Percentiles rank a stretch among this genome's conserved stretches.
Conservation (phyloP, 257 asterid species). For the Nicotiana undulata region DNA sequence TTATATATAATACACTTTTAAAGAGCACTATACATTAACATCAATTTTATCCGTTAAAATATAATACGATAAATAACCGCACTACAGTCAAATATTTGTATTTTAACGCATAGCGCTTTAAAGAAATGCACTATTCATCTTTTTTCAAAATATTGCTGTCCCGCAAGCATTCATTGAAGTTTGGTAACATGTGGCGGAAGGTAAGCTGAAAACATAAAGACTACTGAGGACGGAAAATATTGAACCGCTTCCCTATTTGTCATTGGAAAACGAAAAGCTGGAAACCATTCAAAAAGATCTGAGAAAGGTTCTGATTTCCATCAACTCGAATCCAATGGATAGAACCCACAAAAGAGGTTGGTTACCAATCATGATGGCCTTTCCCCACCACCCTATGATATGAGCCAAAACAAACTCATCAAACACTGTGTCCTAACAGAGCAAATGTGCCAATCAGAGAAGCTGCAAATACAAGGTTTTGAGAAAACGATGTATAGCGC, state of each 20-base stretch:
- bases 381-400: conserved; percentile 99
- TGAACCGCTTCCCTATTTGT: neutral
- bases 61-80: too few relatives aligned
- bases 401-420: conserved; percentile 99
- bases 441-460: conserved; percentile 13
- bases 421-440: conserved; percentile 80
- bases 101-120: too few relatives aligned
- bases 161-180: conserved; percentile 99
- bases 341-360: conserved; percentile 95
- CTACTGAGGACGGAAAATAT: conserved; percentile 5
- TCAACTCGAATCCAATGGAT: conserved; percentile 89
- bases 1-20: too few relatives aligned
- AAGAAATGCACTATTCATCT: too few relatives aligned
- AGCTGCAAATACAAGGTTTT: conserved; percentile 3
- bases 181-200: conserved; percentile 96
- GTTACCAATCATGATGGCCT: conserved; percentile 98
- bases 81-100: too few relatives aligned
- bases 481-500: too few relatives aligned
- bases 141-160: conserved; percentile 92
- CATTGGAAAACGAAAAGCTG: neutral
- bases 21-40: too few relatives aligned
- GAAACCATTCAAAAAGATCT: neutral
- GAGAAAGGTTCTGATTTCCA: conserved; percentile 61
- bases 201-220: conserved; percentile 64
- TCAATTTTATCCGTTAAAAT: too few relatives aligned